Evolutionary conservation across 2,329 filamentous ascomycete species (phyloP), one percentile per base, ranked within the genome.

Genomic region (Stemphylium vesicarium): DNA sequence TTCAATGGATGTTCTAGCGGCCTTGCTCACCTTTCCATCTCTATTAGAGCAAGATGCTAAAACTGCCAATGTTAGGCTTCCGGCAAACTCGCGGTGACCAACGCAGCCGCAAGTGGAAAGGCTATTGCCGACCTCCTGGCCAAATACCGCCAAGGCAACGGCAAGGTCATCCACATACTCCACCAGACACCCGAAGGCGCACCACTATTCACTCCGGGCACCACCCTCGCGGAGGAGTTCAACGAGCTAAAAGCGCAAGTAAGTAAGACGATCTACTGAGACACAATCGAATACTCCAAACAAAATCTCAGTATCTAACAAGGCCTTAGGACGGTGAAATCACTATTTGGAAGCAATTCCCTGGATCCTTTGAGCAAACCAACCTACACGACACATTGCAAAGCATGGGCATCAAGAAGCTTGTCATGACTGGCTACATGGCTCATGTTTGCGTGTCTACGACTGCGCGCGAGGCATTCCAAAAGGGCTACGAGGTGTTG

Each of bases 361-460:
- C 87, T 0, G 83, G 82, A 11, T 79, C 82, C 0, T 90, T 90
- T 63, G 82, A 85, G 0, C 78, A 82, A 38, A 90, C 87, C 0
- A 78, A 84, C 41, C 72, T 90, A 18, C 74, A 87, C 50, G 79
- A 81, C 15, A 81, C 80, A 36, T 65, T 89, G n/a, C 75, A 82
- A 35, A 73, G 73, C 0, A 72, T 78, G 29, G 81, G 79, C 0
- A 77, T 75, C 45, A 84, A 82, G 63, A 89, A 88, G 79, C 68
- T 89, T 26, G 86, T 90, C 5, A 64, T 88, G 47, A 78, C 77
- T 0, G 85, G 84, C 0, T 87, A 87, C 66, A 87, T 86, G 82
- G 86, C 88, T 2, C 87, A 90, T 69, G 83, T 90, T 1, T 83
- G 86, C 79, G 73, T 89, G 56, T 77, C 85, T 2, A 84, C 85